Base-by-base conservation (phyloP, 345 rosid genomes). In the Eucalyptus camaldulensis region DNA sequence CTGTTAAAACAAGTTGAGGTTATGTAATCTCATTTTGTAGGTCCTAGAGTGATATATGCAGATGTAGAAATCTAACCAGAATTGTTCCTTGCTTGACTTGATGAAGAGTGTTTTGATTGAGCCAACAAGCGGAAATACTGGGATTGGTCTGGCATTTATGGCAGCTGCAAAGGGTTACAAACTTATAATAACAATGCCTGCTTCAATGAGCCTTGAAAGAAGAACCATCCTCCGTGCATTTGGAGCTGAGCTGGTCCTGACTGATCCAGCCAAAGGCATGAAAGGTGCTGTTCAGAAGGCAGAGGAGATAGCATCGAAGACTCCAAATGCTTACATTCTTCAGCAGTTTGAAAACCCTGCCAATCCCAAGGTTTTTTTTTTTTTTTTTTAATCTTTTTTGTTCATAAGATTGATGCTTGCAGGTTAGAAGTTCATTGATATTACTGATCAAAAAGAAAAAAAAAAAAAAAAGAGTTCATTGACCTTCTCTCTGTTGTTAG, bases 151-250 rank as follows among this genome's bases (percentile, higher is more conserved):
- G 93, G 98, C 98, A 86, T 96, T 96, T 90, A 92, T 94, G 90
- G 97, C 97, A 43, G 97, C 98, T 67, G 96, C 95, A 25, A 96
- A 94, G 92, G 95, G 98, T 80, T 96, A 96, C 92, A 95, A 83
- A 87, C 95, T 95, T 62, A 95, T 96, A 72, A 93, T 96, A 80
- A 94, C 95, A 43, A 96, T 96, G 98, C 98, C 98, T 86, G 92
- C 98, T 89, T 93, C 97, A 31, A 94, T 96, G 98, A 96, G 98
- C 90, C 91, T 95, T n/a, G 98, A 96, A 89, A 95, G 98, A 94
- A 94, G 97, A 93, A 96, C 94, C 91, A 93, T 96, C 88, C 98
- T 96, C 87, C 94, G 93, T 83, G 98, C 94, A 87, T 95, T 96
- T 88, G 97, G 98, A 88, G 96, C 97, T 87, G 96, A 96, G 94